Base-by-base conservation (phyloP, 179 eudicot genomes). In the Silene vulgaris region DNA sequence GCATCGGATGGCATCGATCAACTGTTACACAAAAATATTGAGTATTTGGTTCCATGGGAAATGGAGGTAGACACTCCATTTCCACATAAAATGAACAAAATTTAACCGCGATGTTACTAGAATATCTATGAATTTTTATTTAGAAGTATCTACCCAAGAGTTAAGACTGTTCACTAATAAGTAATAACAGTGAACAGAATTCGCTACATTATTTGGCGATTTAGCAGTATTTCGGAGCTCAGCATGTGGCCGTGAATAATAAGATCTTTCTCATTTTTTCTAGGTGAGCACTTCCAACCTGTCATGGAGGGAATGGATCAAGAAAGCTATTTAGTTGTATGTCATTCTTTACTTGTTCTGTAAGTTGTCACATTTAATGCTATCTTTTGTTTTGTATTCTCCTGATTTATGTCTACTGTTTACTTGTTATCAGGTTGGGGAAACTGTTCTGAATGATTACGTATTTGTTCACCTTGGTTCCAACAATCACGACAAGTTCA, bases 401-500 rank as follows among this genome's bases (percentile, higher is more conserved):
- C 67, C 20, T 80, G 4, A 17, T 50, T 14, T 20, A 8, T 21
- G 67, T 5, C 52, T 67, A 17, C 77, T 26, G 45, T 77, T 62
- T 68, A 14, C 40, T 68, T 85, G 74, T 81, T 59, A 9, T 67
- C 73, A 95, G 99, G 92, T 95, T 80, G 97, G 95, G 59, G 88
- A 92, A 48, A 85, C 97, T 82, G 96, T 95, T 72, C 83, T 95
- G 63, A 86, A 84, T 61, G 93, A 90, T 56, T 95, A 82, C 85
- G 83, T 95, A 73, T 86, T 95, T 78, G 97, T 92, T 45, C 99
- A 95, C 83, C 96, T 95, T 78, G 90, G 88, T 32, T 26, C 78
- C 60, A 87, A 88, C 82, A 89, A 95, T 79, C 84, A 87, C 67
- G 99, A 92, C 86, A 95, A 95, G 84, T 92, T 92, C 83, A 95